Evolutionary conservation across 768 basidiomycete species (phyloP), one percentile per base, ranked within the genome.

Genomic region (Lactarius quietus): DNA sequence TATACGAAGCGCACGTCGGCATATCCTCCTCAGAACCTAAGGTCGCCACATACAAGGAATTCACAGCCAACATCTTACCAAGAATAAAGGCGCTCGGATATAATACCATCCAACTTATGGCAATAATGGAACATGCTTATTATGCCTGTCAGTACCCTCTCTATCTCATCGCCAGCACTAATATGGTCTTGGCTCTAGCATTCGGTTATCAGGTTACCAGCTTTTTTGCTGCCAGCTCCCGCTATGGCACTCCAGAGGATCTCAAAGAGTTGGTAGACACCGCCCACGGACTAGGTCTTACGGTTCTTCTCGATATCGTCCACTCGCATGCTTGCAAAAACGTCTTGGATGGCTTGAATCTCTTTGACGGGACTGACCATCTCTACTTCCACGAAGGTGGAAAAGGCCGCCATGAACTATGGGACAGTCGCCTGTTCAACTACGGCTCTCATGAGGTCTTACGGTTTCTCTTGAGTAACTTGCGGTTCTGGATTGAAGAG

Each of bases 321-420:
- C 97, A 99, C 77, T 97, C 94, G 20, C 97, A 99, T 78, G 96
- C 97, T 3, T 95, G 90, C 82, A 99, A 98, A 78, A 99, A 99
- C 73, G 88, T 96, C 41, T 81, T 94, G 52, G 97, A 99, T 72
- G 97, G 97, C 43, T 77, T 99, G 59, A 99, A 98, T 75, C 81
- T 86, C 73, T 99, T 97, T 72, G 97, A 99, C 71, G 97, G 97
- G n/a, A 88, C 91, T 3, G 97, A 98, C 76, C 94, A 98, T 75
- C 86, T 86, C 36, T 99, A 98, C 79, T 99, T 99, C 83, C 97
- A 98, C 71, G 93, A 88, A 68, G 97, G 97, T 56, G 81, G 78
- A 6, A 93, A 87, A 76, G 97, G 97, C 8, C 82, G 86, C 20
- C 97, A 99, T 72, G 93, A 96, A 28, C 89, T 98, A 33, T 99